Evolutionary conservation across 1,284 basidiomycete genomes (phyloP), one percentile per base, ranked within the genome.

Genomic region (Amylostereum chailletii): DNA sequence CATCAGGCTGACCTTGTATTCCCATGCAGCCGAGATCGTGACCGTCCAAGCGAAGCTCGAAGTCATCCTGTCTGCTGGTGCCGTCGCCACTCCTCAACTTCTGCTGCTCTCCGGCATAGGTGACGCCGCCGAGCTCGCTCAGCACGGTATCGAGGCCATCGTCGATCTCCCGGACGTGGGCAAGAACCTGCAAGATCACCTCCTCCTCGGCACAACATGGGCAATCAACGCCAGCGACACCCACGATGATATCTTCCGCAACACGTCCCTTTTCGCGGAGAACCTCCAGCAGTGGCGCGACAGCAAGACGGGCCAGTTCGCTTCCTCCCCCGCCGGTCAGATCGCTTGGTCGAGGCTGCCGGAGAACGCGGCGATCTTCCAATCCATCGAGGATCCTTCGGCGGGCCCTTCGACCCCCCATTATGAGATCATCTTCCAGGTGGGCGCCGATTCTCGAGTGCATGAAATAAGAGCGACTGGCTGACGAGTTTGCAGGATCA

Each of bases 151-250:
- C 48, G 50, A 54, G 1, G 47, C 64, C 1, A 54, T 70, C 7
- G 51, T 68, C 6, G 50, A 66, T 55, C 53, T 47, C n/a, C 66
- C 67, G 4, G 60, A 63, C 47, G 72, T 75, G 32, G 75, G 75
- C 10, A 63, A 71, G 56, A 75, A 76, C 54, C 58, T 77, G 27
- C 58, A 60, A 30, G 69, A 71, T 48, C 70, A 72, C 42, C 52
- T 62, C 2, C 51, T 61, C 11, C 42, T 67, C 5, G 36, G 53
- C 3, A 60, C 59, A 43, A 49, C 55, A 7, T 72, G 58, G 53
- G 40, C 53, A 4, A 64, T 66, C 11, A 65, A 66, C 51, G 51
- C 59, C 7, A 64, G 55, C 2, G 47, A 58, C 34, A 65, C 64
- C 1, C 47, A 53, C 37, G 62, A 67, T 37, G 38, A 52, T 37